Conservation (phyloP, 2,329 filamentous ascomycete species). For the Escovopsis sp. region DNA sequence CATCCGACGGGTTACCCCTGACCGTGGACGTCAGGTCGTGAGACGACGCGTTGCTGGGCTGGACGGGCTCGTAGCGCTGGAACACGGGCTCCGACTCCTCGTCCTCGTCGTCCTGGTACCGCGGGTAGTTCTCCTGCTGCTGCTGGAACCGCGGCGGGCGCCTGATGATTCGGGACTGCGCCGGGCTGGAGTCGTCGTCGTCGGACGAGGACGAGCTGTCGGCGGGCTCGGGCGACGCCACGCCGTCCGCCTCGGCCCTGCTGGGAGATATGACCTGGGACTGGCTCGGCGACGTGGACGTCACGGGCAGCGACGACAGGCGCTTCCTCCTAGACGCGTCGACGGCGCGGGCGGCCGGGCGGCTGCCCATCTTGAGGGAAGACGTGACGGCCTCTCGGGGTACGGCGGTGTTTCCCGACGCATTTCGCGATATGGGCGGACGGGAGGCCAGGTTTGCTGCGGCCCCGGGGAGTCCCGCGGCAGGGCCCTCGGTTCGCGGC, state of each 20-base stretch:
- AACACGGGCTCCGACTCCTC: conserved; percentile 44
- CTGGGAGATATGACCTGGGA: conserved; percentile 6
- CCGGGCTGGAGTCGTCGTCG: conserved; percentile 36
- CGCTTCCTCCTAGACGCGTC: conserved; percentile 23
- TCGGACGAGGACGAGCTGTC: conserved; percentile 28
- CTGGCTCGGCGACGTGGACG: conserved; percentile 12
- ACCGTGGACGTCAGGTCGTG: conserved; percentile 40
- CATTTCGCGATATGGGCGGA: conserved; percentile 31
- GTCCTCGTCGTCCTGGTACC: conserved; percentile 24
- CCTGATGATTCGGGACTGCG: conserved; percentile 45
- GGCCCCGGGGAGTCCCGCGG: conserved; percentile 24
- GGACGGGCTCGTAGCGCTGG: conserved; percentile 27
- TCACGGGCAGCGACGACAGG: conserved; percentile 31
- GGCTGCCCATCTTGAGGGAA: conserved; percentile 14
- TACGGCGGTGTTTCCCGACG: conserved; percentile 31
- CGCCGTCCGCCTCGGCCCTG: conserved; percentile 10
- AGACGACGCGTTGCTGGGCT: conserved; percentile 19
- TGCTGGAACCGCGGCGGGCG: conserved; percentile 39
- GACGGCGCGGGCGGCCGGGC: conserved; percentile 9
- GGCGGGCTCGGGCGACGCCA: conserved; percentile 20
- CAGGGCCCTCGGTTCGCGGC: conserved; percentile 28
- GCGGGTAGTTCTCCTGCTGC: conserved; percentile 22
- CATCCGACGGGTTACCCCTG: conserved; percentile 27
- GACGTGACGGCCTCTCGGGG: conserved; percentile 22
- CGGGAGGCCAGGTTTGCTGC: conserved; percentile 28